Conservation (phyloP, 352 stramenopile genomes). For the Blastocystis sp. region DNA sequence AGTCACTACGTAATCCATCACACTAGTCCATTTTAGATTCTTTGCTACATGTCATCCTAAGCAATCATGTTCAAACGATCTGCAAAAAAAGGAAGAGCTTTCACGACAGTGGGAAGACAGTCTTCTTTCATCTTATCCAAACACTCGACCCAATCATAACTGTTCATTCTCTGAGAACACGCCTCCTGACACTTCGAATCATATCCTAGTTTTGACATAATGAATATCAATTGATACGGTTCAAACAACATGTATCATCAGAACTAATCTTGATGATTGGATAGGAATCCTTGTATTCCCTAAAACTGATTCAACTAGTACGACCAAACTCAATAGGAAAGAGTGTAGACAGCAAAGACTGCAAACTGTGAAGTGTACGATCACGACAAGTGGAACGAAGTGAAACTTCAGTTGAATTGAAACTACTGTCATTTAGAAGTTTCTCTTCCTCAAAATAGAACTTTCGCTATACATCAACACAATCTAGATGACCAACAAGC, state of each 20-base stretch:
- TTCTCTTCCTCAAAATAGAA: conserved; percentile 26
- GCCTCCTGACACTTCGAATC: neutral
- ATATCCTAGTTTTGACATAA: neutral
- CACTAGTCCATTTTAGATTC: neutral
- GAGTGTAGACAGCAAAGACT: conserved; percentile 22
- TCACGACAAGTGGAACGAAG: conserved; percentile 38
- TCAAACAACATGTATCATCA: conserved; percentile 5
- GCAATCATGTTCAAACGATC: neutral
- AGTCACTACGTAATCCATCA: conserved; percentile 53
- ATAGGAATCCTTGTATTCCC: conserved; percentile 16
- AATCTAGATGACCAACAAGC: neutral
- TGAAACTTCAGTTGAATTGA: conserved; percentile 1
- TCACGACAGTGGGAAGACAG: neutral
- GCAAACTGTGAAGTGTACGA: conserved; percentile 39
- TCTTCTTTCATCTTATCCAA: neutral
- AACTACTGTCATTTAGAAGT: neutral
- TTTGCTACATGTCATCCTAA: neutral
- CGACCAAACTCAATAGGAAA: neutral
- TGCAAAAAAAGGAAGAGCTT: neutral
- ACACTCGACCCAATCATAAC: conserved; percentile 27
- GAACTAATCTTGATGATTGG: conserved; percentile 24
- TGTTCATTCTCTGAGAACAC: neutral
- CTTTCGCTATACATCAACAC: conserved; percentile 4
- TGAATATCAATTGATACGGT: neutral
- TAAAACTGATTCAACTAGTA: neutral